Percentiles rank a stretch among this genome's conserved stretches.
These are phyloP conservation scores for Sporisorium iseilematis-ciliati DNA, from an alignment of 1,284 basidiomycete species.

Conservation along the genomic window DNA sequence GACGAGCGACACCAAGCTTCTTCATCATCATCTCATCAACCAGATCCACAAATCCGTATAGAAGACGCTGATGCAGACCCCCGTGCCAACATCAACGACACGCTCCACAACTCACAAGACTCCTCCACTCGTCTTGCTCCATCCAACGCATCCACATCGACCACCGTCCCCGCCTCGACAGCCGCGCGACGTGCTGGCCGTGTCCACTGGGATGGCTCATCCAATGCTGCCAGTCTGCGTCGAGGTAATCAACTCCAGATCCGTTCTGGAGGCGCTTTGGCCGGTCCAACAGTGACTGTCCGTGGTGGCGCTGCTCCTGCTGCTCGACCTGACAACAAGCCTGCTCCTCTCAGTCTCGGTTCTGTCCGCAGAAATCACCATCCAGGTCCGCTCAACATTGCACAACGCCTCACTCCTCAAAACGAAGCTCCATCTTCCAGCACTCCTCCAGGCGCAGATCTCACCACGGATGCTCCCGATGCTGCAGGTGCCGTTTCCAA, in stretches of 20 bases:
- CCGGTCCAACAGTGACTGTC: conserved; percentile 54
- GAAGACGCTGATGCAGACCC: conserved; percentile 12
- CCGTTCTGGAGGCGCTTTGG: conserved; percentile 28
- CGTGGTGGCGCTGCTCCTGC: conserved; percentile 37
- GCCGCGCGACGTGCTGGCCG: conserved; percentile 36
- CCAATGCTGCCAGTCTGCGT: conserved; percentile 43
- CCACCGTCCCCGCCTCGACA: conserved; percentile 6
- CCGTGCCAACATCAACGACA: conserved; percentile 8
- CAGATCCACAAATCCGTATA: conserved; percentile 23
- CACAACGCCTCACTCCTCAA: conserved; percentile 38
- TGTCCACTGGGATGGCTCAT: conserved; percentile 51
- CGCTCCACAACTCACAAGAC: conserved; percentile 13
- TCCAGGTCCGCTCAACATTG: conserved; percentile 64
- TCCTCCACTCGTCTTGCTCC: neutral
- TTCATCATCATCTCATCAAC: neutral
- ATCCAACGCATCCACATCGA: conserved; percentile 19
- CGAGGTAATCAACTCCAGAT: conserved; percentile 41
- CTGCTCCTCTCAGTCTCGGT: conserved; percentile 28
- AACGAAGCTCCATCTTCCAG: conserved; percentile 15
- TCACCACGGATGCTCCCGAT: neutral
- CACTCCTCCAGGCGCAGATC: neutral
- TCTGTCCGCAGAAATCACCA: conserved; percentile 57
- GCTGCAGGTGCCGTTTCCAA: neutral
- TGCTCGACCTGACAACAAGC: conserved; percentile 16
- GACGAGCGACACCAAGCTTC: conserved; percentile 5